phyloP scores from a whole-genome alignment of 1,284 basidiomycete species.

The Chondrostereum purpureum region DNA sequence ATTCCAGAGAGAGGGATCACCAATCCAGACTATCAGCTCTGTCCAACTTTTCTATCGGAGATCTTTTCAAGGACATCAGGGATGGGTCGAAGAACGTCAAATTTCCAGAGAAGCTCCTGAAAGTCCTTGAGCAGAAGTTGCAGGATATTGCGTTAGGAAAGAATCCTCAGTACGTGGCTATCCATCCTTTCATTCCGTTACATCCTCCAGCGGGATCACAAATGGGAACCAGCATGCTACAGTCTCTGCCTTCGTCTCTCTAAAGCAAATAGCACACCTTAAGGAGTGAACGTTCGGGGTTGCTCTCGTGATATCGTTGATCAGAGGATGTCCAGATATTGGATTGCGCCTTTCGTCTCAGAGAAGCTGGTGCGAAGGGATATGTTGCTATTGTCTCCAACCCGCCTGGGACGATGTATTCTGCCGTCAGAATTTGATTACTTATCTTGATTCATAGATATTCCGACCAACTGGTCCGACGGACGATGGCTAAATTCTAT shows the following conservation, averaged over 20 bases:
- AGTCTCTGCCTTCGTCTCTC: too few relatives aligned
- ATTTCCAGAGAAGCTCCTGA: slow-evolving; percentile 89
- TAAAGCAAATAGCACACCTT: too few relatives aligned
- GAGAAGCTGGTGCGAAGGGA: too few relatives aligned
- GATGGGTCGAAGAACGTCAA: slow-evolving; percentile 79
- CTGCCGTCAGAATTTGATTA: too few relatives aligned
- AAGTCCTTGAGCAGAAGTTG: slow-evolving; percentile 79
- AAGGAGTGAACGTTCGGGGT: too few relatives aligned
- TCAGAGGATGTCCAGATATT: too few relatives aligned
- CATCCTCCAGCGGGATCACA: too few relatives aligned
- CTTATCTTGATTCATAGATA: slow-evolving; percentile 44
- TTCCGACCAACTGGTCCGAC: slow-evolving; percentile 79
- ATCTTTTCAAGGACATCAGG: slow-evolving; percentile 72
- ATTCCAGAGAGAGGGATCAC: slow-evolving; percentile 50
- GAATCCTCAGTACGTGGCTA: slow-evolving; percentile 66
- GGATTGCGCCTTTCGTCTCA: too few relatives aligned
- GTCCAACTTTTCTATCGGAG: slow-evolving; percentile 75
- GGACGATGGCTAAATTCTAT: slow-evolving; percentile 88
- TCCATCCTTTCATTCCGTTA: not conserved
- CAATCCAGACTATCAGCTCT: slow-evolving; percentile 65
- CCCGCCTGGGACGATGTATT: too few relatives aligned
- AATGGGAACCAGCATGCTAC: too few relatives aligned
- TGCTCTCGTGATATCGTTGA: too few relatives aligned
- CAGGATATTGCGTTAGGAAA: slow-evolving; percentile 90
- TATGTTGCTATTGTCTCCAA: too few relatives aligned